Percentiles rank a stretch among this genome's conserved stretches.
Evolutionary conservation across 1,139 yeast genomes (phyloP).

Genomic region (Yamadazyma aaseri): DNA sequence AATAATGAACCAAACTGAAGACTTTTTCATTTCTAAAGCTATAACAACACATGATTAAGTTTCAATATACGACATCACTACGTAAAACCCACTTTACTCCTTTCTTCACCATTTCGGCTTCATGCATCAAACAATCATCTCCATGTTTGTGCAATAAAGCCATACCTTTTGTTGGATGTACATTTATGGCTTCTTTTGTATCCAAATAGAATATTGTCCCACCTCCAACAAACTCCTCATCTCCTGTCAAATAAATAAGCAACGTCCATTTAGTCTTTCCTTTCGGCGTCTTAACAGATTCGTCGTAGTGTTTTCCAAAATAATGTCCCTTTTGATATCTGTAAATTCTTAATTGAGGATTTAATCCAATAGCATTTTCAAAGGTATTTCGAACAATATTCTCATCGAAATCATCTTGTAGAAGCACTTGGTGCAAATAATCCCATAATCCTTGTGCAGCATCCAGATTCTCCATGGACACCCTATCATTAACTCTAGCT

Average conservation of each 20-base stretch:
- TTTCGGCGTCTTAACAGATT: constrained; percentile 35
- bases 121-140: constrained; percentile 62
- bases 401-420: constrained; percentile 31
- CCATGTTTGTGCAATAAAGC: constrained; percentile 68
- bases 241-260: constrained; percentile 58
- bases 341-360: constrained; percentile 58
- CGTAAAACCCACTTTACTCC: constrained; percentile 68
- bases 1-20: constrained; percentile 21
- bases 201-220: constrained; percentile 57
- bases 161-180: constrained; percentile 56
- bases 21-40: constrained; percentile 22
- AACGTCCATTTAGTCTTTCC: constrained; percentile 61
- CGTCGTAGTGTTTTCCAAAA: constrained; percentile 66
- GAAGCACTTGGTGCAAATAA: constrained; percentile 34
- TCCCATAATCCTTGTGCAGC: constrained; percentile 47
- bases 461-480: constrained; percentile 35
- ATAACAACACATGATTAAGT: constrained; percentile 2
- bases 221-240: constrained; percentile 57
- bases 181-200: constrained; percentile 24
- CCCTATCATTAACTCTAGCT: constrained; percentile 57
- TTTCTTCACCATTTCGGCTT: constrained; percentile 49
- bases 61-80: constrained; percentile 51
- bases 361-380: constrained; percentile 46
- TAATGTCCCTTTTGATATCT: constrained; percentile 59
- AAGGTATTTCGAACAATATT: constrained; percentile 29